Percentiles rank a stretch among this genome's conserved stretches.
phyloP scores from a whole-genome alignment of 345 rosid genomes.

The Alliaria petiolata region DNA sequence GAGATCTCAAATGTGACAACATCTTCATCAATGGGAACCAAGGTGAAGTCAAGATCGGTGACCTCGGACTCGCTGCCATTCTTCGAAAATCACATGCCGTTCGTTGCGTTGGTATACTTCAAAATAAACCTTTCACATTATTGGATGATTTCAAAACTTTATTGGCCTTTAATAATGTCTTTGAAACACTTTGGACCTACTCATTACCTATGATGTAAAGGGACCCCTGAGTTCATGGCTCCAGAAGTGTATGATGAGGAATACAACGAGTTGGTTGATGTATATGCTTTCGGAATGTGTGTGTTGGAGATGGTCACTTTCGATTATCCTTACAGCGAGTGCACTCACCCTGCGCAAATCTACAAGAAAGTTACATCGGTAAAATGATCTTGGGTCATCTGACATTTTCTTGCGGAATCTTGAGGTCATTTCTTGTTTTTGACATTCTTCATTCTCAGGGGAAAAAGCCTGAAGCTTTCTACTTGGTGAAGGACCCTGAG shows the following conservation, averaged over 20 bases:
- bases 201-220: slow-evolving; percentile 42
- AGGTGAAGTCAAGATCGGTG: slow-evolving; percentile 98
- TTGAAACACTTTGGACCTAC: slow-evolving; percentile 11
- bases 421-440: slow-evolving; percentile 13
- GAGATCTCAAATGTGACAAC: slow-evolving; percentile 99
- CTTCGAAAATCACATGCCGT: slow-evolving; percentile 88
- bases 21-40: slow-evolving; percentile 96
- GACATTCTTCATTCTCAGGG: slow-evolving; percentile 47
- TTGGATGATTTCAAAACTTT: background rate
- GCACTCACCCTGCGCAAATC: slow-evolving; percentile 94
- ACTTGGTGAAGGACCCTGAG: slow-evolving; percentile 75
- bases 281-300: slow-evolving; percentile 97
- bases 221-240: slow-evolving; percentile 99
- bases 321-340: slow-evolving; percentile 95
- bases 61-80: slow-evolving; percentile 95
- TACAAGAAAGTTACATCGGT: slow-evolving; percentile 98
- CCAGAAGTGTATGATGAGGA: slow-evolving; percentile 97
- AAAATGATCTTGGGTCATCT: too few relatives aligned
- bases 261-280: slow-evolving; percentile 93
- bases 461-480: slow-evolving; percentile 77
- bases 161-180: background rate
- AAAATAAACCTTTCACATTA: background rate
- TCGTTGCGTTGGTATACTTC: slow-evolving; percentile 84
- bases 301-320: slow-evolving; percentile 94
- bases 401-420: background rate